Evolutionary conservation across 1,139 yeast genomes (phyloP).

Genomic region (Pichia terricola): DNA sequence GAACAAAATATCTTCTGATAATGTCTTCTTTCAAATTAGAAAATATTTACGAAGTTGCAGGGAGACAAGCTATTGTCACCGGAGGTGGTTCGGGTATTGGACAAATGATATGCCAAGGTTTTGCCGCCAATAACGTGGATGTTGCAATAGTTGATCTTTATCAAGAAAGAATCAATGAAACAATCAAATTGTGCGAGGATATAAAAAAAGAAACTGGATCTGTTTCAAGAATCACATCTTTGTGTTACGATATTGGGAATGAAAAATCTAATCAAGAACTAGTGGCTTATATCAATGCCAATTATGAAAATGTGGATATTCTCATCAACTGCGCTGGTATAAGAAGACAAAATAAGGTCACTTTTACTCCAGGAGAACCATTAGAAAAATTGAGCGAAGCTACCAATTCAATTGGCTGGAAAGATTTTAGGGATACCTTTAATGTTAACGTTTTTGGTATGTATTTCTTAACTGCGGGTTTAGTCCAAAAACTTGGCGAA

Average conservation of each 20-base stretch:
- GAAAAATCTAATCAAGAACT: slow-evolving; percentile 14
- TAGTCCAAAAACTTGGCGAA: slow-evolving; percentile 13
- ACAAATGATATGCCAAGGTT: slow-evolving; percentile 16
- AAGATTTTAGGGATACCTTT: slow-evolving; percentile 15
- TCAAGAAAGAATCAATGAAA: slow-evolving; percentile 15
- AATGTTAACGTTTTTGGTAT: slow-evolving; percentile 19
- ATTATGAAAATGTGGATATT: slow-evolving; percentile 16
- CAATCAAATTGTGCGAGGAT: slow-evolving; percentile 10
- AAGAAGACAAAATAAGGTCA: slow-evolving; percentile 14
- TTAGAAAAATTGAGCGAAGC: slow-evolving; percentile 15
- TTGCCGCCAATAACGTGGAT: slow-evolving; percentile 17
- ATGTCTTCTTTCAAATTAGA: slow-evolving; percentile 12
- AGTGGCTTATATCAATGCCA: slow-evolving; percentile 13
- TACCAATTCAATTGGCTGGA: slow-evolving; percentile 16
- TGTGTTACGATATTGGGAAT: slow-evolving; percentile 17
- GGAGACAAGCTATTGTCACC: slow-evolving; percentile 18
- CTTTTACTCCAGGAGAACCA: slow-evolving; percentile 16
- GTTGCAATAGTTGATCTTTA: slow-evolving; percentile 17
- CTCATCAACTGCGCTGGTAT: slow-evolving; percentile 18
- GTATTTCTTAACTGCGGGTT: slow-evolving; percentile 18
- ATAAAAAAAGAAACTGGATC: slow-evolving; percentile 14
- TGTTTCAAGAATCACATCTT: slow-evolving; percentile 9
- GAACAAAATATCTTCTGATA: not conserved
- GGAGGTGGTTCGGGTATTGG: slow-evolving; percentile 19
- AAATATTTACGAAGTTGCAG: slow-evolving; percentile 14